Conservation (phyloP, 2,329 filamentous ascomycete species). For the Penicillium sp. region DNA sequence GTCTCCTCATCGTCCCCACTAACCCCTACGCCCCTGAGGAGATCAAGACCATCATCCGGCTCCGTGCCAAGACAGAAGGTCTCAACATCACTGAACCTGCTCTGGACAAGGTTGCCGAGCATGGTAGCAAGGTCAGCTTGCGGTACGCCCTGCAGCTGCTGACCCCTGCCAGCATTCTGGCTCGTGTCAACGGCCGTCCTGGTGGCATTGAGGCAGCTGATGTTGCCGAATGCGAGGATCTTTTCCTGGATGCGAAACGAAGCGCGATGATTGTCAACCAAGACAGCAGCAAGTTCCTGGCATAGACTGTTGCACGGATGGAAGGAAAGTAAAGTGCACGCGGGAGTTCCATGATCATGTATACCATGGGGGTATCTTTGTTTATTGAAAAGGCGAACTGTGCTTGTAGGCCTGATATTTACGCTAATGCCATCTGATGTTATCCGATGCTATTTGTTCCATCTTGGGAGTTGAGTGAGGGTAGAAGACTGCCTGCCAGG, state of each 20-base stretch:
- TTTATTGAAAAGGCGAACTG: conserved; percentile 28
- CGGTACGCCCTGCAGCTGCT: conserved; percentile 91
- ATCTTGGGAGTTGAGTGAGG: no score
- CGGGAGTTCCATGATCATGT: conserved; percentile 22
- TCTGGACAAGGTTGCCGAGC: conserved; percentile 78
- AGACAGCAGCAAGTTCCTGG: conserved; percentile 62
- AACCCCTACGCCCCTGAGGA: conserved; percentile 83
- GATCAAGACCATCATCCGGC: conserved; percentile 86
- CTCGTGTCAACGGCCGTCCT: conserved; percentile 73
- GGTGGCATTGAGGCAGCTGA: conserved; percentile 72
- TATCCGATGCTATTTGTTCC: no score
- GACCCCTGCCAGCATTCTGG: conserved; percentile 84
- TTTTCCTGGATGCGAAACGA: conserved; percentile 78
- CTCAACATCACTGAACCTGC: conserved; percentile 77
- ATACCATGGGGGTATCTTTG: conserved; percentile 23
- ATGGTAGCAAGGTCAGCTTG: conserved; percentile 85
- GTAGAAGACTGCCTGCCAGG: no score
- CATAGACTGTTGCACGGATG: conserved; percentile 21
- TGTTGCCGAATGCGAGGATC: conserved; percentile 75
- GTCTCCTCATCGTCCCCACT: conserved; percentile 93
- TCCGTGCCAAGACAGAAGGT: conserved; percentile 77
- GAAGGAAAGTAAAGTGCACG: conserved; percentile 32
- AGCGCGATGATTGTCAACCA: conserved; percentile 70
- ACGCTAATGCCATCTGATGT: conserved; percentile 26
- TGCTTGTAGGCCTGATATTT: conserved; percentile 20